Evolutionary conservation across 2,329 filamentous ascomycete species (phyloP), one percentile per base, ranked within the genome.

Genomic region (Monilinia laxa): DNA sequence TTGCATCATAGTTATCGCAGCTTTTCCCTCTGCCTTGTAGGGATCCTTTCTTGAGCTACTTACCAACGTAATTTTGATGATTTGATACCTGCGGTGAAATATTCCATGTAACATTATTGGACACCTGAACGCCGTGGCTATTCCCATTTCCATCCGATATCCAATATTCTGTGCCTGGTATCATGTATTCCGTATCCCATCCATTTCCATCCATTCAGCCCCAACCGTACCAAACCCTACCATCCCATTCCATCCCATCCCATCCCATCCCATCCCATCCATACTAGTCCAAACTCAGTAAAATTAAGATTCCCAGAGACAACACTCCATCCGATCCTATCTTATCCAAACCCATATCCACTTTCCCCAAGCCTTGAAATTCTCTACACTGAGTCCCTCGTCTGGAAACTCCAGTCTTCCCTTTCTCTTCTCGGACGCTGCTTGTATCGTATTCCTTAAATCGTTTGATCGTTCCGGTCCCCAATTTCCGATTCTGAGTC

Each of bases 271-370:
- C 40, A 42, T 14, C 5, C 40, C 2, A 28, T 2, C 25, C 1
- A 58, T 47, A 18, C 18, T 25, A 49, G 14, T 4, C 16, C 28
- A 31, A 31, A 3, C 51, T 16, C 10, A 20, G 7, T 35, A 7
- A 35, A 45, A 47, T 40, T 1, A 11, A 6, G 18, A 47, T 47
- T 25, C 55, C 20, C 14, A 38, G 38, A 25, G 23, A 28, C 9
- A 52, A 20, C 20, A 16, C 1, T 20, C 18, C 18, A 55, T 20
- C 40, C 11, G 23, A 12, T 28, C 38, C 62, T 70, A 78, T 57
- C 76, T 78, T 64, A 73, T 71, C 76, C 77, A 78, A 28, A 75
- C 75, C 76, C 75, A 77, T 28, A 78, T 20, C 76, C 76, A 78
- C 20, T 69, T 60, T 9, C 73, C 52, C 60, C 77, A 74, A 0